Base-by-base conservation (phyloP, 176 grass and related monocot species). In the Hordeum marinum region DNA sequence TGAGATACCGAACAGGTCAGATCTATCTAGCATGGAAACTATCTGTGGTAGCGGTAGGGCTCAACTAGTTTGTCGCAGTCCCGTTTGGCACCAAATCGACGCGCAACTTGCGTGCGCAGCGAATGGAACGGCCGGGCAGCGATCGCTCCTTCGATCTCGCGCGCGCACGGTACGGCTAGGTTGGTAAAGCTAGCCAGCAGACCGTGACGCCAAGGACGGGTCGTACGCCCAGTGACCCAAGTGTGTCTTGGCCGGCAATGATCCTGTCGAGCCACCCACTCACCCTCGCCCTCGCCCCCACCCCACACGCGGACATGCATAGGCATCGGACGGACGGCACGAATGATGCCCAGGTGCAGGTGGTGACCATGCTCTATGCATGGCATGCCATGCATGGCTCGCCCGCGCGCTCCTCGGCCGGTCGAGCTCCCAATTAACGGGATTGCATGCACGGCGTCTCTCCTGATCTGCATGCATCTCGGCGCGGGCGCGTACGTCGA, bases 201-300 rank as follows among this genome's bases (percentile, higher is more conserved):
- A 12, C 62, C 7, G 68, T n/a, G 81, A 71, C 25, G 68, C 69
- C 57, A 81, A 76, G 41, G 75, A 84, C 41, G 80, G 69, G 63
- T 34, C 81, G 87, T 55, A 63, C 66, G 41, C 43, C 75, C 23
- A 9, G 18, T 57, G 52, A 0, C 52, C 52, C 52, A 0, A 21
- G 52, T 21, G 40, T 40, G 83, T 76, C 68, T 17, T 61, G 6
- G 27, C 87, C 18, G 13, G 75, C 24, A 79, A 88, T 84, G 58
- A 88, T 79, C 66, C 5, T 84, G 87, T 88, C 75, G 81, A 78
- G 10, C 3, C 27, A 57, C 52, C 18, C 52, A 57, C 52, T 21
- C 17, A 57, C 18, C 18, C 46, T 15, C 18, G 2, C 20, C 18
- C 52, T 8, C 45, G 14, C 8, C 41, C 41, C 42, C 42, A 45